phyloP scores from a whole-genome alignment of 768 basidiomycete species.

The Pulveroboletus sp. region DNA sequence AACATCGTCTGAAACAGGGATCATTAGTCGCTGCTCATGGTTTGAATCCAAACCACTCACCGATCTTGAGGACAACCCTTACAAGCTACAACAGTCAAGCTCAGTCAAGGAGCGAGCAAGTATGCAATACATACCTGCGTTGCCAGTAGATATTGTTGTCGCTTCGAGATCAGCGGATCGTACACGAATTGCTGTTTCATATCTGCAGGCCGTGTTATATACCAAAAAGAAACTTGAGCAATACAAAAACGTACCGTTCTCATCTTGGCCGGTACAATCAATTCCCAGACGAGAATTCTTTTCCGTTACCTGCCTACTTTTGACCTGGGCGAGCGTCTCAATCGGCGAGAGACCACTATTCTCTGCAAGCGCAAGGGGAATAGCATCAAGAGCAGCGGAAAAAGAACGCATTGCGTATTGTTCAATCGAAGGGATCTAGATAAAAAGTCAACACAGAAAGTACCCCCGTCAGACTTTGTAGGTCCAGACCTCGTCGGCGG shows the following conservation, averaged over 20 bases:
- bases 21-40: neutral
- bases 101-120: conserved; percentile 3
- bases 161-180: conserved; percentile 94
- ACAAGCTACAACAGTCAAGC: conserved; percentile 52
- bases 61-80: conserved; percentile 83
- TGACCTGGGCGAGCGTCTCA: conserved; percentile 93
- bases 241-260: conserved; percentile 61
- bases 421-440: conserved; percentile 90
- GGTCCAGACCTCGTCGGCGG: conserved; percentile 78
- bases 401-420: conserved; percentile 99
- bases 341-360: conserved; percentile 97
- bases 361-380: conserved; percentile 94
- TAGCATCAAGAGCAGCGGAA: conserved; percentile 88
- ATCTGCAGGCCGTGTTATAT: conserved; percentile 44
- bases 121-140: conserved; percentile 64
- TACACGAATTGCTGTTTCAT: conserved; percentile 98
- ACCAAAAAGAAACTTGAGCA: neutral
- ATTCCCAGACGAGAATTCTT: conserved; percentile 84
- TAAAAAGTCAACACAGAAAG: neutral
- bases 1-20: conserved; percentile 59
- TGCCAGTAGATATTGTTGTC: conserved; percentile 96
- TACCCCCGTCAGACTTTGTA: neutral
- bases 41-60: conserved; percentile 36
- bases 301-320: conserved; percentile 87
- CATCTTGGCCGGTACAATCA: conserved; percentile 81